Base-by-base conservation (phyloP, 2,329 filamentous ascomycete genomes). In the Exophiala mesophila region DNA sequence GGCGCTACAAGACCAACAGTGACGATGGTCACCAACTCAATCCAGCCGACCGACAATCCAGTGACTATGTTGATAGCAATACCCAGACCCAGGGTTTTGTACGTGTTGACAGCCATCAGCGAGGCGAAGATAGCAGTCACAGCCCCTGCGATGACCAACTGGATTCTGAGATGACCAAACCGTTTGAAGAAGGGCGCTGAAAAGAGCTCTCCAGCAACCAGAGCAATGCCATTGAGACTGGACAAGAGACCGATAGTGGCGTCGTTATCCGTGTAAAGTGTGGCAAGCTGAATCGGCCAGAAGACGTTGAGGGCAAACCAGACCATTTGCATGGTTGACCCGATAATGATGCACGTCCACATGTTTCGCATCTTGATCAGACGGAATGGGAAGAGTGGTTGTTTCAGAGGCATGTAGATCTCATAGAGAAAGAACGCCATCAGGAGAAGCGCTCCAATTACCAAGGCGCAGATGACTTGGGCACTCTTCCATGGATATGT, bases 291-390 rank as follows among this genome's bases (percentile, higher is more conserved):
- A 8, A 63, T 62, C 2, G 69, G 70, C 68, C 68, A 72, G 10
- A 72, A 61, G 9, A 72, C 59, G 8, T 62, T 69, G 41, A 72
- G 54, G 9, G 59, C 62, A 54, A 67, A 70, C 55, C 70, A 73
- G 7, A 70, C 57, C 65, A 70, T 71, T 23, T 64, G 63, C 13
- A 61, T 66, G 23, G 70, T 61, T 2, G 61, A 60, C 1, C 67
- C 69, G 34, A 63, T 56, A 23, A 58, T 45, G 29, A 69, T 58
- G 36, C 68, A 61, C 39, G 64, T 66, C 18, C 62, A 55, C 47
- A 65, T 70, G 1, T 62, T 62, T 4, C 57, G 47, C 40, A 70
- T 66, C 35, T 57, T 60, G 59, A 72, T 69, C 37, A 73, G 59
- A 15, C 61, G 59, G 3, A 62, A 60, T 1, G 69, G 68, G 50